Base-by-base conservation (phyloP, 2,329 filamentous ascomycete species). In the Xenoacremonium recifei region DNA sequence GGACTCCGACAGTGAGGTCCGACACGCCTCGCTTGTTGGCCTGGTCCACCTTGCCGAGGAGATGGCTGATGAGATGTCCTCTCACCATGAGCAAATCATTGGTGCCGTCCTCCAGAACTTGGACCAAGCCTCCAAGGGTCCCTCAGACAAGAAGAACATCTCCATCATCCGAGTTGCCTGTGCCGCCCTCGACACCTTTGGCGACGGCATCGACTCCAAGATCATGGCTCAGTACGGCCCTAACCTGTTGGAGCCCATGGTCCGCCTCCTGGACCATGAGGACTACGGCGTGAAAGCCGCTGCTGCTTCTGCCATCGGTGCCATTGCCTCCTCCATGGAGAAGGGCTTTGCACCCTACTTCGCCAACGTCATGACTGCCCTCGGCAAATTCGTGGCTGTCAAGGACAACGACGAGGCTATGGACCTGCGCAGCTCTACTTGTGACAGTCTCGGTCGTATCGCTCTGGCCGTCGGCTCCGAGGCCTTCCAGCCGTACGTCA, bases 391-490 rank as follows among this genome's bases (percentile, higher is more conserved):
- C 58, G 86, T 93, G 51, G 77, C 80, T 40, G 84, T 95, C 67
- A 96, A 96, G 73, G 88, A 91, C 39, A 87, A 80, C 45, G 87
- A 95, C 53, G 90, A 95, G 38, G 89, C 96, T 62, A 81, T 97
- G 40, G 85, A 95, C 51, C 80, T 97, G 23, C 85, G 93, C 55
- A 90, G 89, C 54, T 87, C 89, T 43, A 89, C 95, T 29, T 90
- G 89, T 55, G 93, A 99, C 70, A 84, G 91, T 18, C 87, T 99
- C 75, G 92, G 91, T 44, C 90, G 91, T 65, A 95, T 97, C 61
- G 91, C 93, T 31, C 75, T 84, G 43, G 89, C 93, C 40, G 92
- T 96, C 45, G 93, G 93, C 16, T 73, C 88, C 25, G 78, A 88
- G 63, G 77, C 86, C 35, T 97, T 97, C 76, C 84, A 95, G 72